Base-by-base conservation (phyloP, 2,329 filamentous ascomycete genomes). In the Drechslerella stenobrocha region DNA sequence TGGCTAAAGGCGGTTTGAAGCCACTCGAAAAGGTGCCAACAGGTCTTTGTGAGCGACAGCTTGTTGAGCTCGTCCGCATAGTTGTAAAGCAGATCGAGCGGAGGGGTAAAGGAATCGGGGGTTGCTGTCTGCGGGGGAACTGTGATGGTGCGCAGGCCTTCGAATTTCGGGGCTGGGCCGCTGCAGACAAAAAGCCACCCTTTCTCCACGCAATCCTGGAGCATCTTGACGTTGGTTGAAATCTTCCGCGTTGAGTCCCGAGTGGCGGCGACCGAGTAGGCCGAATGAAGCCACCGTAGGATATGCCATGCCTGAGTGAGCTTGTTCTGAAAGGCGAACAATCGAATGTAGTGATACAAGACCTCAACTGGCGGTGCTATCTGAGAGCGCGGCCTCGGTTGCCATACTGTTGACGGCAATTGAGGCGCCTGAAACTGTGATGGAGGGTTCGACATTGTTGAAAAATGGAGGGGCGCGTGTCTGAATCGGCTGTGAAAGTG, bases 1-100 rank as follows among this genome's bases (percentile, higher is more conserved):
- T 63, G 64, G 20, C 55, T 63, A 42, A 69, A 69, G 26, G 64
- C 64, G 15, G 64, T 69, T 47, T 69, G 64, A 5, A 69, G 40
- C 64, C 64, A 69, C 52, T 69, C 64, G 42, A 69, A 69, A 34
- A 69, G 57, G 32, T 69, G 64, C 64, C 64, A 69, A 51, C 57
- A 63, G 23, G 64, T 69, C 46, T 69, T 69, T 1, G 64, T 69
- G 40, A 69, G 64, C 8, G 44, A 46, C 51, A 69, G 52, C 52
- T 61, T 61, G 52, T 61, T 58, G 44, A 69, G 57, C 52, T 69
- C 57, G 40, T 69, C 64, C 15, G 37, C 57, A 11, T 69, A 69
- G 37, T 69, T 69, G 47, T 69, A 69, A 46, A 69, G 52, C 22
- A 69, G 52, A 15, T 69, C 64, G 40, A 69, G 37, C 18, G 64